Evolutionary conservation across 2,329 filamentous ascomycete species (phyloP).

Genomic region (Drechslerella coelobrocha): DNA sequence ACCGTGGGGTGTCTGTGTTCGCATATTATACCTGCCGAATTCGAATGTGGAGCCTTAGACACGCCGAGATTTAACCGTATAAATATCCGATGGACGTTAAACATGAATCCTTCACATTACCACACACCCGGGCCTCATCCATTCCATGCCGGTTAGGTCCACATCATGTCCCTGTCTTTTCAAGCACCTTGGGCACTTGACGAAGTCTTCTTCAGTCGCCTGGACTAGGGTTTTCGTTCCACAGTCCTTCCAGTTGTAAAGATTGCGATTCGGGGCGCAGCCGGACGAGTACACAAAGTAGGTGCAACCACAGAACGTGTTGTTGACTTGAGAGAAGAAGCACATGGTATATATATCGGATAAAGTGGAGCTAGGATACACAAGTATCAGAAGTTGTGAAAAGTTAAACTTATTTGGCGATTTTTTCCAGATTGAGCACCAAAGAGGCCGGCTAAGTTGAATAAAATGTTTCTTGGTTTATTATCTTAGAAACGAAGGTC

Average conservation of each 20-base stretch:
- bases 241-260: conserved; percentile 46
- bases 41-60: background rate
- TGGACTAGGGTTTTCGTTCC: conserved; percentile 46
- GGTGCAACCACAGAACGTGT: conserved; percentile 42
- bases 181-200: conserved; percentile 40
- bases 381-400: no score
- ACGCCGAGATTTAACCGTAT: background rate
- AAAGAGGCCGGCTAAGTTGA: no score
- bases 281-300: conserved; percentile 46
- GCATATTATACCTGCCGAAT: no score
- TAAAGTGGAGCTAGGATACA: background rate
- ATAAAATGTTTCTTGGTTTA: no score
- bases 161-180: conserved; percentile 37
- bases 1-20: no score
- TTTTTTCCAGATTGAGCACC: no score
- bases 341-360: conserved; percentile 15
- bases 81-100: background rate
- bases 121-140: conserved; percentile 41
- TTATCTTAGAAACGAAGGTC: no score
- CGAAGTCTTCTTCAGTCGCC: conserved; percentile 41
- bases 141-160: conserved; percentile 46
- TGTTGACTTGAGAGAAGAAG: conserved; percentile 48
- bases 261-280: conserved; percentile 36
- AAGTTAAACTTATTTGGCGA: no score
- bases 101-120: conserved; percentile 19